These are phyloP conservation scores for Brasenia schreberi DNA, from an alignment of 164 flowering plant species.

Conservation along the genomic window DNA sequence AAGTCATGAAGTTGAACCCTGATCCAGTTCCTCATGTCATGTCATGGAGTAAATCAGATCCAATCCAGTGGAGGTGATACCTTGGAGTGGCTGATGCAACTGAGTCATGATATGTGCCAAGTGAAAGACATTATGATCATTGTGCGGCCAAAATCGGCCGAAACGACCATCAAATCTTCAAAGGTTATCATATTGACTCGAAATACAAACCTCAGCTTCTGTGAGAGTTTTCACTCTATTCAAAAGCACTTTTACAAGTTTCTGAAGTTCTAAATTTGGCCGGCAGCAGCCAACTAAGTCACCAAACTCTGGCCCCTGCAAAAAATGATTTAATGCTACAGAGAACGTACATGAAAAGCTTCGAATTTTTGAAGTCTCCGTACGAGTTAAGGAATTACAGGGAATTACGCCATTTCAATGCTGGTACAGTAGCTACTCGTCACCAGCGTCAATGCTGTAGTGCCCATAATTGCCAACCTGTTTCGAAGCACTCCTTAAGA, in stretches of 20 bases:
- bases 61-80: too few relatives aligned
- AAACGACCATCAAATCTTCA: background rate
- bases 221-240: background rate
- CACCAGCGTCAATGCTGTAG: background rate
- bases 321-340: background rate
- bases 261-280: background rate
- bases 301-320: background rate
- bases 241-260: background rate
- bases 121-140: too few relatives aligned
- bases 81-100: too few relatives aligned
- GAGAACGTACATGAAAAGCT: background rate
- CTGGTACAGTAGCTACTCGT: background rate
- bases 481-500: background rate
- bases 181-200: background rate
- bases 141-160: too few relatives aligned
- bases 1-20: too few relatives aligned
- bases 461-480: conserved; percentile 4
- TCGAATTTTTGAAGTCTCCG: background rate
- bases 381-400: background rate
- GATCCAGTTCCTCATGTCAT: too few relatives aligned
- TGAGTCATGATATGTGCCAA: too few relatives aligned
- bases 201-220: background rate
- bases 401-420: background rate
- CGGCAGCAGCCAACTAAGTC: background rate
- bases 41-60: too few relatives aligned